Evolutionary conservation across 2,329 filamentous ascomycete species (phyloP).

Genomic region (Tolypocladium tropicale): DNA sequence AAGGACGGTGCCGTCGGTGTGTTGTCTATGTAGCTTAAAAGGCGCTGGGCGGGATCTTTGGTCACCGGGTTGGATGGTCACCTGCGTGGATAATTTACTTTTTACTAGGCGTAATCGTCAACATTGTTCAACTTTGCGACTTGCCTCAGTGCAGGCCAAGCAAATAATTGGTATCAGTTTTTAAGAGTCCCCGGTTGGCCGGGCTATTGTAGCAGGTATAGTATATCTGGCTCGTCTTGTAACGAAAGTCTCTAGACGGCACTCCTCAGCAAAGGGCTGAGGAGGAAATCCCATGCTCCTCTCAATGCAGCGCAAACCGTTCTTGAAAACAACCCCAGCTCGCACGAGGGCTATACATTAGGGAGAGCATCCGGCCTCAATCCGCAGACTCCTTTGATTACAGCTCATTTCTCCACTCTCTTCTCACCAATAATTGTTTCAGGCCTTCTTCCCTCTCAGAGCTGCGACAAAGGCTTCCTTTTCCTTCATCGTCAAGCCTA

Average conservation of each 20-base stretch:
- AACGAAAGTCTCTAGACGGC: neutral
- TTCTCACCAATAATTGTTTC: neutral
- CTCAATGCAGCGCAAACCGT: neutral
- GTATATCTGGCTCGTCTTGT: too few relatives aligned
- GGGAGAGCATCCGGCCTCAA: neutral
- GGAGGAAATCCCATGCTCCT: neutral
- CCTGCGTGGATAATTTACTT: neutral
- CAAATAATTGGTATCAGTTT: neutral
- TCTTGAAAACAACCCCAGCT: neutral
- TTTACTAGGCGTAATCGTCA: neutral
- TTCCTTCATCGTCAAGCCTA: slow-evolving; percentile 72
- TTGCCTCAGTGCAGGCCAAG: neutral
- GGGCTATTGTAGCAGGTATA: too few relatives aligned
- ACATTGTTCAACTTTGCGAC: neutral
- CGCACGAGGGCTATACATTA: neutral
- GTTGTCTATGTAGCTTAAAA: neutral
- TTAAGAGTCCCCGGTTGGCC: too few relatives aligned
- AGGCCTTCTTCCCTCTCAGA: slow-evolving; percentile 34
- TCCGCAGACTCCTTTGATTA: neutral
- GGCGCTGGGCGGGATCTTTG: neutral
- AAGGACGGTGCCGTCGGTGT: neutral
- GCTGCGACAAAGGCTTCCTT: slow-evolving; percentile 74
- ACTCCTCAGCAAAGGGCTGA: neutral
- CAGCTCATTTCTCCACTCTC: neutral
- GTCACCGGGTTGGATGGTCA: too few relatives aligned